These are phyloP conservation scores for Panellus pusillus DNA, from an alignment of 768 basidiomycete species.

Conservation along the genomic window DNA sequence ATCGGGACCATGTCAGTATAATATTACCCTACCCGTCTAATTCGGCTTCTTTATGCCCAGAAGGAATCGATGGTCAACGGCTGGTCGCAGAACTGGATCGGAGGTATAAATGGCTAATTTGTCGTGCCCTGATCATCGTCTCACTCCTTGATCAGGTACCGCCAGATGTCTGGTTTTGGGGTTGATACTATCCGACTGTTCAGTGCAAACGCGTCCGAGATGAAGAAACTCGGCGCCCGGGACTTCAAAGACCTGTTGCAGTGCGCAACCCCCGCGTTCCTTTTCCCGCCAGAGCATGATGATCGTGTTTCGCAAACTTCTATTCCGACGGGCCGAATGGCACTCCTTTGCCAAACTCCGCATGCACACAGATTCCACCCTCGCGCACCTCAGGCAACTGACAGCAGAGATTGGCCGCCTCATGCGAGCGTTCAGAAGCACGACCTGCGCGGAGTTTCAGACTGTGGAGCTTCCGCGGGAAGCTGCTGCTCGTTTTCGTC, in stretches of 20 bases:
- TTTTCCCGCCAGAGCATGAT: slow-evolving; percentile 27
- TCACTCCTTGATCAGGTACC: slow-evolving; percentile 20
- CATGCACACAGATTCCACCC: slow-evolving; percentile 34
- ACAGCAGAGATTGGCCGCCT: slow-evolving; percentile 26
- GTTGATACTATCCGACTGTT: slow-evolving; percentile 27
- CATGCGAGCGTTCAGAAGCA: slow-evolving; percentile 28
- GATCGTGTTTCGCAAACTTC: slow-evolving; percentile 24
- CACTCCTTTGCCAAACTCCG: slow-evolving; percentile 39
- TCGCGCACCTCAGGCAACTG: slow-evolving; percentile 21
- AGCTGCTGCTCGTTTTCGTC: slow-evolving; percentile 16
- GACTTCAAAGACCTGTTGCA: slow-evolving; percentile 36
- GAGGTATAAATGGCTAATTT: no score
- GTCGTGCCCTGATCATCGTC: neutral
- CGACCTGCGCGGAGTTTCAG: slow-evolving; percentile 24
- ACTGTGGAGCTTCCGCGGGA: slow-evolving; percentile 33
- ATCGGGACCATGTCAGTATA: no score
- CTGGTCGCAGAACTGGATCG: no score
- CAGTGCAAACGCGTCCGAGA: slow-evolving; percentile 24
- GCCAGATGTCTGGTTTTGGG: slow-evolving; percentile 21
- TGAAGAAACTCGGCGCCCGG: slow-evolving; percentile 28
- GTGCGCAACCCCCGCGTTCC: slow-evolving; percentile 34
- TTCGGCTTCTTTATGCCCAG: slow-evolving; percentile 31
- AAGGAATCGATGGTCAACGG: slow-evolving; percentile 25
- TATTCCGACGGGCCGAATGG: slow-evolving; percentile 32
- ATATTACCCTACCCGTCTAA: slow-evolving; percentile 35